Percentiles rank a stretch among this genome's conserved stretches.
Evolutionary conservation across 2,329 filamentous ascomycete species (phyloP).

Genomic region (Fusarium irregulare): DNA sequence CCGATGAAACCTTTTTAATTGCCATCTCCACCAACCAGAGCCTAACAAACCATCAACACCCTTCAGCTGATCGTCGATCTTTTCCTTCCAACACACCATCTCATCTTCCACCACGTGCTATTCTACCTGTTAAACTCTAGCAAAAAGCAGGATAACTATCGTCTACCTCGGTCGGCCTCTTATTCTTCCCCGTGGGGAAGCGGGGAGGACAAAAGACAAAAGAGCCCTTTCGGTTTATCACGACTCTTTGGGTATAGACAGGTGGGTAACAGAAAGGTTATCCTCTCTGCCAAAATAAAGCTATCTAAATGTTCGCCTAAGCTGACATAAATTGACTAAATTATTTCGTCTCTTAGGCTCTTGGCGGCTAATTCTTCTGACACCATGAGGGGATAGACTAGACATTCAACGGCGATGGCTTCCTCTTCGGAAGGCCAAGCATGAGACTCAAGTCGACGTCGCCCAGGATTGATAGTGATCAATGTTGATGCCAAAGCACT

Average conservation of each 20-base stretch:
- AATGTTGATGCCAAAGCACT: conserved; percentile 1
- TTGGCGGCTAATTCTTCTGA: background rate
- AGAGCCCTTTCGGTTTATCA: conserved; percentile 19
- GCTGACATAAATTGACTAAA: background rate
- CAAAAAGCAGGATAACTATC: background rate
- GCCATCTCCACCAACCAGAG: conserved; percentile 33
- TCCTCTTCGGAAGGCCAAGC: conserved; percentile 37
- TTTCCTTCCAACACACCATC: conserved; percentile 12
- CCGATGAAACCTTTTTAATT: conserved; percentile 4
- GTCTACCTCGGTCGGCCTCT: conserved; percentile 26
- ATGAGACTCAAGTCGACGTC: conserved; percentile 21
- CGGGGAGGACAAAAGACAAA: conserved; percentile 14
- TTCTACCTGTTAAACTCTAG: background rate
- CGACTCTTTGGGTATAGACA: conserved; percentile 35
- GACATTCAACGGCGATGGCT: conserved; percentile 32
- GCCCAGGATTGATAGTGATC: background rate
- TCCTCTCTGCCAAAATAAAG: background rate
- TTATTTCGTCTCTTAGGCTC: background rate
- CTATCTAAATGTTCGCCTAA: background rate
- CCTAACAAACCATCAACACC: conserved; percentile 1
- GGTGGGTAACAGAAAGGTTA: background rate
- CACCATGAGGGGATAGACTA: background rate
- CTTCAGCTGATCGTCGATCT: conserved; percentile 37
- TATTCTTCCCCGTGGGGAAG: conserved; percentile 35
- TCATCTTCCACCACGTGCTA: conserved; percentile 4